Conservation (phyloP, 192 early-diverging fungal species). For the Backusella liffmaniae region DNA sequence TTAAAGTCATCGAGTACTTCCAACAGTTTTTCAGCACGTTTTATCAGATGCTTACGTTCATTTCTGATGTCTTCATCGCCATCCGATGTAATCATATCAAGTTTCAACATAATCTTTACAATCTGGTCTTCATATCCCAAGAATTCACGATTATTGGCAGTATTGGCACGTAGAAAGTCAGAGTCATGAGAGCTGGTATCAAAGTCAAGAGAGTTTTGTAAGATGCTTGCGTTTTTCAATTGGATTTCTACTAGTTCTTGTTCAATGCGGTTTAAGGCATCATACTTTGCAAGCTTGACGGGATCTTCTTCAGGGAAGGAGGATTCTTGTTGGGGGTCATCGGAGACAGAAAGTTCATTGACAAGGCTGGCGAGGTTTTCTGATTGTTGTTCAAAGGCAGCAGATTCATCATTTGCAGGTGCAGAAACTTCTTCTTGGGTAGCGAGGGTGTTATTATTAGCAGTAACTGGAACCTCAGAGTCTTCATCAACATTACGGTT, state of each 20-base stretch:
- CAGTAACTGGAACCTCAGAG: not conserved
- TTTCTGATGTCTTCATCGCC: slow-evolving; percentile 20
- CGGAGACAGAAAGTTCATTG: not conserved
- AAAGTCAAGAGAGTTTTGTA: slow-evolving; percentile 10
- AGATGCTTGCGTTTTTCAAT: not conserved
- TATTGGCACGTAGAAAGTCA: not conserved
- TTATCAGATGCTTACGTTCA: slow-evolving; percentile 21
- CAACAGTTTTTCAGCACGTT: slow-evolving; percentile 26
- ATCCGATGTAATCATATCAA: slow-evolving; percentile 29
- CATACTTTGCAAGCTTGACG: slow-evolving; percentile 6
- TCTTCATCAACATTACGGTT: not conserved
- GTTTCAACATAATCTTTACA: slow-evolving; percentile 27
- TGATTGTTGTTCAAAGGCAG: not conserved
- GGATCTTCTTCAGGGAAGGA: slow-evolving; percentile 1
- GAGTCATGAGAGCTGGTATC: not conserved
- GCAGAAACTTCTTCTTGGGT: not conserved
- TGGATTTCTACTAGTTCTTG: slow-evolving; percentile 10
- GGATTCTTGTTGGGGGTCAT: not conserved
- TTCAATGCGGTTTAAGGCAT: slow-evolving; percentile 7
- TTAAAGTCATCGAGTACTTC: slow-evolving; percentile 30
- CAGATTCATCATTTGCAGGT: not conserved
- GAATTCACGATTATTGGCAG: slow-evolving; percentile 25
- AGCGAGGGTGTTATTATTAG: not conserved
- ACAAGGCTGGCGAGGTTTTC: not conserved
- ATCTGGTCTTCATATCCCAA: slow-evolving; percentile 35